Conservation (phyloP, 2,329 filamentous ascomycete genomes). For the Diaporthe ampelina region DNA sequence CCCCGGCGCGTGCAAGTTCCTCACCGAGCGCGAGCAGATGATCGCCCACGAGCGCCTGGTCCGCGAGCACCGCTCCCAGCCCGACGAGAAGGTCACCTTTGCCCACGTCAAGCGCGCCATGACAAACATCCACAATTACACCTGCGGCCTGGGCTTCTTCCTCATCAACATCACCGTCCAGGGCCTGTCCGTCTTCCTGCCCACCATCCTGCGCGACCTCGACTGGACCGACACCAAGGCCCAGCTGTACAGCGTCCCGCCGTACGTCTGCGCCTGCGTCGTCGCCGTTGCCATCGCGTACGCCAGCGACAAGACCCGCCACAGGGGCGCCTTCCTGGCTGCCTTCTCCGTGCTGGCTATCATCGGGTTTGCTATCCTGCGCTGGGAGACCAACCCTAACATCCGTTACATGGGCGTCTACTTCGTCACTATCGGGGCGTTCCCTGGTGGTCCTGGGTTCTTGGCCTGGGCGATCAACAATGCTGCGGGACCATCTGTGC, state of each 20-base stretch:
- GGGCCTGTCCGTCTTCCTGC: conserved; percentile 63
- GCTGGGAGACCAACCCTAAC: conserved; percentile 57
- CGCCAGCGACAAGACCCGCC: conserved; percentile 57
- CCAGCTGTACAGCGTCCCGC: conserved; percentile 61
- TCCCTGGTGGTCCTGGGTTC: conserved; percentile 71
- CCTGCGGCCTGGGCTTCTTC: conserved; percentile 71
- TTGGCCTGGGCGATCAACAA: conserved; percentile 73
- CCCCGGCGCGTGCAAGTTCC: conserved; percentile 62
- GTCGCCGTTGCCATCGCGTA: conserved; percentile 57
- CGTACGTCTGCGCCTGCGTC: conserved; percentile 57
- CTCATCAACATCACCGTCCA: conserved; percentile 73
- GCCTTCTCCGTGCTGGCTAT: conserved; percentile 58
- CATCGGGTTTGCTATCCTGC: conserved; percentile 65
- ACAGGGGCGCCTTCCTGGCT: conserved; percentile 58
- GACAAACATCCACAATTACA: conserved; percentile 70
- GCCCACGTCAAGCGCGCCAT: conserved; percentile 66
- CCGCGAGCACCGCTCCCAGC: conserved; percentile 61
- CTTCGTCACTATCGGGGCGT: conserved; percentile 68
- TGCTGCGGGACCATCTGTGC: conserved; percentile 67
- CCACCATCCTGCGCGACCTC: conserved; percentile 61
- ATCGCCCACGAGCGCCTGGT: conserved; percentile 67
- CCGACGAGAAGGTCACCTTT: conserved; percentile 61
- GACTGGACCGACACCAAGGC: conserved; percentile 56
- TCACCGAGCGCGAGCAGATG: conserved; percentile 65
- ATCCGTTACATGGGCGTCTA: conserved; percentile 68